Percentiles rank a stretch among this genome's conserved stretches.
Conservation (phyloP, 73 alveolate genomes). For the Vitrella brassicaformis region DNA sequence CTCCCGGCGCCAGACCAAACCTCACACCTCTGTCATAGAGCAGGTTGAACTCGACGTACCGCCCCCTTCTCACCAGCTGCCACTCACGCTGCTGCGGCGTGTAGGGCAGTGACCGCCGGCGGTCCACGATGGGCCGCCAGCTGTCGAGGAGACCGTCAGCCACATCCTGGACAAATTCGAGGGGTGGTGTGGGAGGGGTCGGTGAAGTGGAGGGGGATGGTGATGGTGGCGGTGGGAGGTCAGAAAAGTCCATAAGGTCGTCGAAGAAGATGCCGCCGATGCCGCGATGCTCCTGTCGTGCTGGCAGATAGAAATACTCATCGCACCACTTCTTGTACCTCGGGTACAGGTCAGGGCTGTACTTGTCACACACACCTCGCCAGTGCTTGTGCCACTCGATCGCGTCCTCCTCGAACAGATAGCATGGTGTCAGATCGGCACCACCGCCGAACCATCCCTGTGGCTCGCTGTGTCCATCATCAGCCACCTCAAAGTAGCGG, state of each 20-base stretch:
- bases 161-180: constrained; percentile 24
- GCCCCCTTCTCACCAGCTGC: constrained; percentile 67
- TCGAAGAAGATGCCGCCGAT: constrained; percentile 80
- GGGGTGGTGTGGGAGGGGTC: too few relatives aligned
- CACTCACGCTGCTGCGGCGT: constrained; percentile 51
- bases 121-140: constrained; percentile 13
- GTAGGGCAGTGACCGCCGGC: constrained; percentile 12
- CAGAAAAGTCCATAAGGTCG: constrained; percentile 45
- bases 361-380: constrained; percentile 36
- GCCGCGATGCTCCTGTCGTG: constrained; percentile 67
- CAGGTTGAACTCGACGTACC: constrained; percentile 72
- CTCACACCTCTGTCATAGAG: constrained; percentile 76
- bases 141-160: constrained; percentile 7
- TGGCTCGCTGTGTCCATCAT: constrained; percentile 44
- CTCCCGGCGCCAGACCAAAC: constrained; percentile 70
- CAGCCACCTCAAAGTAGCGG: constrained; percentile 46
- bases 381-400: constrained; percentile 34
- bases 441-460: constrained; percentile 78
- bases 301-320: constrained; percentile 52
- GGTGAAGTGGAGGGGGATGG: neutral
- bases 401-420: constrained; percentile 50
- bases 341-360: constrained; percentile 33
- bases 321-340: constrained; percentile 57
- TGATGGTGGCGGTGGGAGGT: constrained; percentile 8
- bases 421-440: constrained; percentile 72